Evolutionary conservation across 306 rosid genomes (phyloP).

Genomic region (Quercus parvula): DNA sequence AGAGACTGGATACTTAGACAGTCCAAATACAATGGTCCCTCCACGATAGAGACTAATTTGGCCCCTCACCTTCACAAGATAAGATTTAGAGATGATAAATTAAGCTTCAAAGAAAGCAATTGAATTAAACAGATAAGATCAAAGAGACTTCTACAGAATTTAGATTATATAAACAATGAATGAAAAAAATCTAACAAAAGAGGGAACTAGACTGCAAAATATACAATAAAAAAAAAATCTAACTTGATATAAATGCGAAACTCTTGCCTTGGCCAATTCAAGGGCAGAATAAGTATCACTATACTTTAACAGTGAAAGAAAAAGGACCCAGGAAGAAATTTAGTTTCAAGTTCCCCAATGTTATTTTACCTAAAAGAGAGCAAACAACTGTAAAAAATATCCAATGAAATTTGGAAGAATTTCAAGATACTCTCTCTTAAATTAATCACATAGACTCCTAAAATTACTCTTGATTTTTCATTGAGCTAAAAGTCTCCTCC

Average conservation of each 20-base stretch:
- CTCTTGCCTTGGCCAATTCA: not conserved
- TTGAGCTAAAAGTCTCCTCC: not conserved
- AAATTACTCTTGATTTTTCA: not conserved
- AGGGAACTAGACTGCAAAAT: not conserved
- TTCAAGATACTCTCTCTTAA: not conserved
- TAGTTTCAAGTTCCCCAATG: not conserved
- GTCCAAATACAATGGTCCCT: conserved; percentile 89
- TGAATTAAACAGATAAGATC: not conserved
- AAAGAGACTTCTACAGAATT: not conserved
- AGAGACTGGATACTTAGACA: conserved; percentile 85
- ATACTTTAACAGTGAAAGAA: not conserved
- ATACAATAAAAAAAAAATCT: not conserved
- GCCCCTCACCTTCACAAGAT: conserved; percentile 85
- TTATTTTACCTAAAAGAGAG: not conserved
- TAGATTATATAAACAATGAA: not conserved
- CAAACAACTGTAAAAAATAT: not conserved
- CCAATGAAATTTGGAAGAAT: not conserved
- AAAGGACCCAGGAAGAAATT: not conserved
- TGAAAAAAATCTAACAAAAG: not conserved
- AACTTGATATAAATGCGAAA: not conserved
- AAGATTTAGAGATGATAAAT: conserved; percentile 18
- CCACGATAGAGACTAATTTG: conserved; percentile 84
- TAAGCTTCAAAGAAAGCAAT: conserved; percentile 4
- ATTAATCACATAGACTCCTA: not conserved
- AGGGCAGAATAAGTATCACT: not conserved